A percentile compares a stretch with the other conserved stretches of the same genome.
Conservation (phyloP, 1,284 basidiomycete genomes). For the Ceratobasidium theobromae region DNA sequence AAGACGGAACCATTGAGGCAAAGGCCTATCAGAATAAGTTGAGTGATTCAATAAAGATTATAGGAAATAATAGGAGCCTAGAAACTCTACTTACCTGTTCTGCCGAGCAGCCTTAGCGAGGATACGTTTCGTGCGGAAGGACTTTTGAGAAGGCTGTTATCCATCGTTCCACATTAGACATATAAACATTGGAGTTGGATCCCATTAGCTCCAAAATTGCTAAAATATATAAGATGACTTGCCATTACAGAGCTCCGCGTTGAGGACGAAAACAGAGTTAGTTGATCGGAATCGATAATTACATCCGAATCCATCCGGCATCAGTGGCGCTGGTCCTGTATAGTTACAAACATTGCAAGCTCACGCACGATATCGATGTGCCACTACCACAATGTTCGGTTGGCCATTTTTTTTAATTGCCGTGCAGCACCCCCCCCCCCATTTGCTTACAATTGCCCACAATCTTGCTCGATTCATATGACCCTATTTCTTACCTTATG, state of each 20-base stretch:
- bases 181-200: neutral
- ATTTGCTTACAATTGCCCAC: no score
- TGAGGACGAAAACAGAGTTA: neutral
- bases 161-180: neutral
- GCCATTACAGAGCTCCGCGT: neutral
- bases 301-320: conserved; percentile 12
- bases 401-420: no score
- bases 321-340: conserved; percentile 20
- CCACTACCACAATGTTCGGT: no score
- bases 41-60: conserved; percentile 18
- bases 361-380: no score
- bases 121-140: conserved; percentile 94
- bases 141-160: conserved; percentile 91
- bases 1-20: conserved; percentile 97
- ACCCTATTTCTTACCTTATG: no score
- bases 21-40: conserved; percentile 69
- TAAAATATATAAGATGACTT: neutral
- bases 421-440: no score
- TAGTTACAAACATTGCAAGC: neutral
- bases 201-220: neutral
- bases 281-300: conserved; percentile 1
- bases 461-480: no score
- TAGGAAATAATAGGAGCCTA: neutral
- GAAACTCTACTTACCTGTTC: conserved; percentile 72
- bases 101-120: conserved; percentile 95